These are phyloP conservation scores for Wickerhamomyces pijperi DNA, from an alignment of 805 yeast genomes.

Conservation along the genomic window DNA sequence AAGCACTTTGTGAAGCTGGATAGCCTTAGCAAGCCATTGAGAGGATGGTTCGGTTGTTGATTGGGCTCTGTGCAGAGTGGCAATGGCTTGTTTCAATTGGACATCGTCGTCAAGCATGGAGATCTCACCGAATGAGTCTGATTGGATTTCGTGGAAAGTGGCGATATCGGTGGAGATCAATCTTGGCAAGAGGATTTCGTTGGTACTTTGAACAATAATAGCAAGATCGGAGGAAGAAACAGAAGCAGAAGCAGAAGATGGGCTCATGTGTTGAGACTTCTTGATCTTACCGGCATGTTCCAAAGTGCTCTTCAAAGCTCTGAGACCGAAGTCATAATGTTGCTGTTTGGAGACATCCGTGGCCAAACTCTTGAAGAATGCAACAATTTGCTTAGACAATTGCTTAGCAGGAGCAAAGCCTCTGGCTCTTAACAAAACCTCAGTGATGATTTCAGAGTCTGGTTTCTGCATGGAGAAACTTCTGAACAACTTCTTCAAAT, in stretches of 20 bases:
- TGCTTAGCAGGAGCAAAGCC: constrained; percentile 44
- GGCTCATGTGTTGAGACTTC: constrained; percentile 9
- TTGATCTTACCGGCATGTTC: constrained; percentile 42
- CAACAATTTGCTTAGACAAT: constrained; percentile 39
- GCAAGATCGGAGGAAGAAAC: no score
- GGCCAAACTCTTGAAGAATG: constrained; percentile 38
- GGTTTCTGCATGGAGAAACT: constrained; percentile 67
- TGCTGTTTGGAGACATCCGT: constrained; percentile 35
- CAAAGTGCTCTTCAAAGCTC: constrained; percentile 66
- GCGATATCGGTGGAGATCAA: constrained; percentile 41
- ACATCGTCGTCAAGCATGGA: constrained; percentile 21
- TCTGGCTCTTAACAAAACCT: constrained; percentile 60
- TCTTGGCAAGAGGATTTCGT: constrained; percentile 60
- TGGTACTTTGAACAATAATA: constrained; percentile 39
- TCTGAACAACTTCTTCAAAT: constrained; percentile 68
- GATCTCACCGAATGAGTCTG: constrained; percentile 29
- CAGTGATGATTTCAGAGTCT: constrained; percentile 56
- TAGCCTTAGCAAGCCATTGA: constrained; percentile 40
- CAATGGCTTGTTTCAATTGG: constrained; percentile 12
- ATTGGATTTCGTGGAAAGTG: constrained; percentile 12
- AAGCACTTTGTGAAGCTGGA: constrained; percentile 54
- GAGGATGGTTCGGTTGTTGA: constrained; percentile 16
- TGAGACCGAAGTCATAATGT: constrained; percentile 86
- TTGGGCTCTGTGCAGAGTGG: no score
- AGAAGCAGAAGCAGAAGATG: no score